Evolutionary conservation across 1,284 basidiomycete species (phyloP), one percentile per base, ranked within the genome.

Genomic region (Boletellus deceptivus): DNA sequence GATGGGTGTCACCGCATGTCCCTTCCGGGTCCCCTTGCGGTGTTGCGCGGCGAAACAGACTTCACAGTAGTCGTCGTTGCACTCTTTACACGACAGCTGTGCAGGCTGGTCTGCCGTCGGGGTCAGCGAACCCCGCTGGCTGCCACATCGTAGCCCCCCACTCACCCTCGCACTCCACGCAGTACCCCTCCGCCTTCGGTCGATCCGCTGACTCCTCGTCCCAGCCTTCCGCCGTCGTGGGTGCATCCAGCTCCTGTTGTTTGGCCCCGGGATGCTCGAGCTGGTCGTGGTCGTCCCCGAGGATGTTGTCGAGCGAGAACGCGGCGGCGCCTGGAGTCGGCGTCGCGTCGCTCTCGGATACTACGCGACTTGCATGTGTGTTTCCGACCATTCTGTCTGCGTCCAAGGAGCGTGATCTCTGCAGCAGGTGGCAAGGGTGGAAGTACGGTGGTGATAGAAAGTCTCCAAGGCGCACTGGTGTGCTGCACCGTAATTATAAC

Each of bases 1-100:
- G 38, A 89, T 60, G 25, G 79, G 70, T 54, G 76, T 83, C n/a
- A 75, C 72, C 5, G 69, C 68, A 65, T 91, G 89, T 39, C 67
- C 65, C 67, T 84, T 89, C 43, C 89, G 76, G 4, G 81, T 75
- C 16, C 89, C 89, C 60, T 91, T 91, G 44, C 89, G 74, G 67
- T 91, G 89, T 62, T 88, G 87, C 0, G 88, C 79, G 11, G 85
- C 78, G 65, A 86, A 91, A 71, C 89, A 91, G 20, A 91, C 89
- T 64, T 90, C 84, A 55, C 89, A 91, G 61, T 83, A 91, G 33
- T 75, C 69, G 64, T 91, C 89, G 7, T 60, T 69, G 62, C 89
- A 91, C 10, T 77, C 75, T 61, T 85, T 81, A 59, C 89, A 91
- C 44, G 74, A 68, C 16, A 91, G 61, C 61, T 89, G 80, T 8